These are phyloP conservation scores for Nicotiana knightiana DNA, from an alignment of 257 asterid genomes.

Conservation along the genomic window DNA sequence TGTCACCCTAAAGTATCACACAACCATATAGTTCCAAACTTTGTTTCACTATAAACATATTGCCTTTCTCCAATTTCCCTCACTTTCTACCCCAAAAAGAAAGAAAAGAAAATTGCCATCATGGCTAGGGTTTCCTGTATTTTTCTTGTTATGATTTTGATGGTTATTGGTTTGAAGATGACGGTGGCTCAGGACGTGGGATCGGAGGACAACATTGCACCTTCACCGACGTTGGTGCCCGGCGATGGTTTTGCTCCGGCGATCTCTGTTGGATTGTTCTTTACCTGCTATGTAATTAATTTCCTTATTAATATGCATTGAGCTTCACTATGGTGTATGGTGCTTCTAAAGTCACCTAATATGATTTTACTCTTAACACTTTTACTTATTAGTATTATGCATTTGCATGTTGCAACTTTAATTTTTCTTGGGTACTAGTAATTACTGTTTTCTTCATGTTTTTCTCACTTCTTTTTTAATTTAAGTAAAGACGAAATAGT, in stretches of 20 bases:
- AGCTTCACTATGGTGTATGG: not conserved
- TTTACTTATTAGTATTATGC: not conserved
- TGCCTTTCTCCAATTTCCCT: not conserved
- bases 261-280: not conserved
- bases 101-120: not conserved
- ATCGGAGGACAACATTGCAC: not conserved
- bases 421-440: not conserved
- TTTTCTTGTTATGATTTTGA: not conserved
- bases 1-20: not conserved
- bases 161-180: not conserved
- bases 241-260: constrained; percentile 2
- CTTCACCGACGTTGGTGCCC: not conserved
- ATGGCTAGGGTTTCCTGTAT: not conserved
- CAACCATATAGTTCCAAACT: not conserved
- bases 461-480: no score
- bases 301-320: not conserved
- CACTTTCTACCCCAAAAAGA: not conserved
- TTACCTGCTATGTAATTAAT: not conserved
- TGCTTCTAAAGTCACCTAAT: not conserved
- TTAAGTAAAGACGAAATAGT: no score
- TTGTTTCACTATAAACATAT: not conserved
- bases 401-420: not conserved
- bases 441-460: not conserved
- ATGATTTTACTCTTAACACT: not conserved
- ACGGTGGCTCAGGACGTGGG: not conserved